phyloP scores from a whole-genome alignment of 768 basidiomycete species.

The Lactarius akahatsu region DNA sequence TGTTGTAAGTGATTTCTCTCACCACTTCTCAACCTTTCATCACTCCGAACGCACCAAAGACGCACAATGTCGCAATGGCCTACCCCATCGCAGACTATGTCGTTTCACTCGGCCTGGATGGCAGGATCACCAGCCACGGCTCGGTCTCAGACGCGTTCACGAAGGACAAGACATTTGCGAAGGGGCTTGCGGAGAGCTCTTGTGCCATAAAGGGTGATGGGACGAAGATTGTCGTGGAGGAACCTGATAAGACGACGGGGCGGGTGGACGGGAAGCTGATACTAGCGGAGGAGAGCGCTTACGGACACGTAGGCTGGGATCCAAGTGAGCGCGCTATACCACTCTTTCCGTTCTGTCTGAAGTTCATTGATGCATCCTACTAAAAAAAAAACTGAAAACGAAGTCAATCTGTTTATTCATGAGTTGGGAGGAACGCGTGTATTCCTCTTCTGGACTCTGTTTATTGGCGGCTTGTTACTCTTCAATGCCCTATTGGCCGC shows the following conservation, averaged over 20 bases:
- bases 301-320: conserved; percentile 56
- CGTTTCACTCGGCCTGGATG: conserved; percentile 54
- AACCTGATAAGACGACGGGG: conserved; percentile 27
- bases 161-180: conserved; percentile 39
- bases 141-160: conserved; percentile 50
- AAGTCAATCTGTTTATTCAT: conserved; percentile 37
- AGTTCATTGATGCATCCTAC: conserved; percentile 20
- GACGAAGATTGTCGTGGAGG: conserved; percentile 32
- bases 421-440: conserved; percentile 34
- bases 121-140: conserved; percentile 50
- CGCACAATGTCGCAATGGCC: conserved; percentile 54
- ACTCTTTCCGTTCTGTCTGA: neutral
- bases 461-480: conserved; percentile 29
- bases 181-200: conserved; percentile 32
- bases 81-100: conserved; percentile 55
- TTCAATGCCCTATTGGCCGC: conserved; percentile 31
- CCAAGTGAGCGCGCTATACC: conserved; percentile 37
- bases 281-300: conserved; percentile 59
- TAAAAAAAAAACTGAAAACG: neutral
- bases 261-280: conserved; percentile 57
- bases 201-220: conserved; percentile 33
- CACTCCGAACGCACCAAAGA: conserved; percentile 34
- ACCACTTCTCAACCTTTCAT: neutral
- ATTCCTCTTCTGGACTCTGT: conserved; percentile 38
- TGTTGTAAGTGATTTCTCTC: conserved; percentile 40